Evolutionary conservation across 2,329 filamentous ascomycete species (phyloP).

Genomic region (Fusarium lateritium): DNA sequence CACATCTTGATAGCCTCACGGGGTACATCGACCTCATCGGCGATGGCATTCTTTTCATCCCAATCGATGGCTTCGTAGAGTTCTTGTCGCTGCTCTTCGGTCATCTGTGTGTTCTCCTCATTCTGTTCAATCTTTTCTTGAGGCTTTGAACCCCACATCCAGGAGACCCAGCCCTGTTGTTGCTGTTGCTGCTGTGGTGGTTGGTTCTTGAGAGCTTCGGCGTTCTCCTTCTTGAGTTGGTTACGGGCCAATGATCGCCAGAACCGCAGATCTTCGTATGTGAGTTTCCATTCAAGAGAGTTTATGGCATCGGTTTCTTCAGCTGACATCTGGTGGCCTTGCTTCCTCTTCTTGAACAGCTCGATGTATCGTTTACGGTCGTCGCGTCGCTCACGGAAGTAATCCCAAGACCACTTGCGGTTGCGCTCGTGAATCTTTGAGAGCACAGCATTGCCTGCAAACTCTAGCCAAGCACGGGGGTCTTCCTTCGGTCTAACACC

Average conservation of each 20-base stretch:
- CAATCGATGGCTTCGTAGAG: conserved; percentile 98
- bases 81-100: conserved; percentile 95
- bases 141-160: conserved; percentile 89
- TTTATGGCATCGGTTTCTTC: conserved; percentile 81
- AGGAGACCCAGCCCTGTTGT: conserved; percentile 90
- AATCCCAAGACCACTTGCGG: conserved; percentile 94
- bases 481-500: conserved; percentile 86
- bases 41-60: conserved; percentile 93
- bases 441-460: conserved; percentile 90
- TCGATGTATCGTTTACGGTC: conserved; percentile 91
- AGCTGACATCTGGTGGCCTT: conserved; percentile 77
- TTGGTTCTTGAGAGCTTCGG: conserved; percentile 82
- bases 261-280: conserved; percentile 96
- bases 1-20: conserved; percentile 94
- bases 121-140: conserved; percentile 70
- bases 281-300: conserved; percentile 86
- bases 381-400: conserved; percentile 92
- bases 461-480: conserved; percentile 91
- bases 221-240: conserved; percentile 94
- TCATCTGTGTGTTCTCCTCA: conserved; percentile 86
- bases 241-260: conserved; percentile 96
- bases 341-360: conserved; percentile 94
- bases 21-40: conserved; percentile 90
- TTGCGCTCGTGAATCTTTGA: conserved; percentile 97
- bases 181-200: conserved; percentile 70